phyloP scores from a whole-genome alignment of 2,329 filamentous ascomycete species.

The Aspergillus chevalieri region DNA sequence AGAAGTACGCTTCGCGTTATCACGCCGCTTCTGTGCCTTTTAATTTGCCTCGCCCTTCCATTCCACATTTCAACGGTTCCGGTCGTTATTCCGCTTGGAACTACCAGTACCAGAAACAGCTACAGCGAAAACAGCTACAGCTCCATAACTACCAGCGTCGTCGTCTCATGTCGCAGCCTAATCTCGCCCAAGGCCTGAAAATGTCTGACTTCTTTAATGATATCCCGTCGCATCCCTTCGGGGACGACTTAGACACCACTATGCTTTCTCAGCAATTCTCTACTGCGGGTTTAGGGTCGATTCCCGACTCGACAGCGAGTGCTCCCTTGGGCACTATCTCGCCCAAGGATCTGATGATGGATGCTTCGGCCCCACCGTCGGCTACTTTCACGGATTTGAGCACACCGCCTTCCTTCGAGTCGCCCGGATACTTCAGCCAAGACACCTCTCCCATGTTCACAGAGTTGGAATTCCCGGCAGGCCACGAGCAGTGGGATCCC shows the following conservation, averaged over 20 bases:
- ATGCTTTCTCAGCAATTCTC: constrained; percentile 22
- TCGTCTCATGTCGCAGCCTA: constrained; percentile 36
- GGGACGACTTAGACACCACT: constrained; percentile 18
- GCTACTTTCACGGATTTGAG: constrained; percentile 76
- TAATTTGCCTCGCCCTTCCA: constrained; percentile 34
- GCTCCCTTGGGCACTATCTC: constrained; percentile 62
- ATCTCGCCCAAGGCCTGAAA: constrained; percentile 32
- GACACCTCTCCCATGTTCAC: constrained; percentile 73
- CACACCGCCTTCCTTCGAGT: constrained; percentile 67
- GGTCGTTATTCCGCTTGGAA: constrained; percentile 12
- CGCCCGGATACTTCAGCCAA: constrained; percentile 63
- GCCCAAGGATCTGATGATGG: constrained; percentile 71
- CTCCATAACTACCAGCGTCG: constrained; percentile 23
- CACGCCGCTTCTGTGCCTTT: constrained; percentile 36
- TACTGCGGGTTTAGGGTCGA: constrained; percentile 34
- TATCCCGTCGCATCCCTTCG: constrained; percentile 21
- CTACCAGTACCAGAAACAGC: constrained; percentile 22
- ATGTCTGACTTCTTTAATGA: constrained; percentile 23
- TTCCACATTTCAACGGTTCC: constrained; percentile 33
- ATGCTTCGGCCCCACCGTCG: constrained; percentile 74
- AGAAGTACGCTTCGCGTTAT: constrained; percentile 25
- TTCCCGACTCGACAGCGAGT: constrained; percentile 38
- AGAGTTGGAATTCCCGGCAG: constrained; percentile 49
- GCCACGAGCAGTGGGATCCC: constrained; percentile 61
- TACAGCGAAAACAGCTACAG: constrained; percentile 25